Evolutionary conservation across 169 alveolate species (phyloP).

Genomic region (Perkinsus chesapeaki): DNA sequence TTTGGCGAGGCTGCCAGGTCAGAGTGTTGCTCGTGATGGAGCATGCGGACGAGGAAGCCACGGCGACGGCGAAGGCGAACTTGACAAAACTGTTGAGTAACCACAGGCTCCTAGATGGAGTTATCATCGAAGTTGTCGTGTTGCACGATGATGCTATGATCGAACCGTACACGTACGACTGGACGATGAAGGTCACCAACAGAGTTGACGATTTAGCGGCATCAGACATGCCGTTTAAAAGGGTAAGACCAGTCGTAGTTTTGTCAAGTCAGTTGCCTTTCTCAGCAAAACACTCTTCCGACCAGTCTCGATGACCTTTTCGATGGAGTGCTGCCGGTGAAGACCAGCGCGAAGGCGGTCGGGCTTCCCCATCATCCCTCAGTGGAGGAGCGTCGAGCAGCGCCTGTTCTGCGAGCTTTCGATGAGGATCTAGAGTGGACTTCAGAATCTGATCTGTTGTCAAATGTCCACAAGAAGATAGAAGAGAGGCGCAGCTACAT

Average conservation of each 20-base stretch:
- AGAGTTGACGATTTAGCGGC: not conserved
- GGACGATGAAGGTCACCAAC: not conserved
- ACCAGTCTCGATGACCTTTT: not conserved
- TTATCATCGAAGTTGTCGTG: not conserved
- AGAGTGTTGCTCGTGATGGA: conserved; percentile 36
- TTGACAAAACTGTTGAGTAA: not conserved
- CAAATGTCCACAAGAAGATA: not conserved
- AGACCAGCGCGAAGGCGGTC: not conserved
- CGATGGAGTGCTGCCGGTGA: not conserved
- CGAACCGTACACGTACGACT: not conserved
- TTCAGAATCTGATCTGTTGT: not conserved
- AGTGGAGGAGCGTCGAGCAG: not conserved
- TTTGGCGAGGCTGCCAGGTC: conserved; percentile 30
- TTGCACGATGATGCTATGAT: not conserved
- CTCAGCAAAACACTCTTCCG: not conserved
- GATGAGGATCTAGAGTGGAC: not conserved
- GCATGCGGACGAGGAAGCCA: not conserved
- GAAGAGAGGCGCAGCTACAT: not conserved
- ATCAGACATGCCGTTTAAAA: not conserved
- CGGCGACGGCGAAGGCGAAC: not conserved
- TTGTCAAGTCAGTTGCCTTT: no score
- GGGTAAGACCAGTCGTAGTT: not conserved
- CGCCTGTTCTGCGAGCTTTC: not conserved
- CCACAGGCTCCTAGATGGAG: not conserved
- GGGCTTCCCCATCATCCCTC: not conserved